Evolutionary conservation across 176 grass and related monocot genomes (phyloP), one percentile per base, ranked within the genome.

Genomic region (Phoenix roebelenii): DNA sequence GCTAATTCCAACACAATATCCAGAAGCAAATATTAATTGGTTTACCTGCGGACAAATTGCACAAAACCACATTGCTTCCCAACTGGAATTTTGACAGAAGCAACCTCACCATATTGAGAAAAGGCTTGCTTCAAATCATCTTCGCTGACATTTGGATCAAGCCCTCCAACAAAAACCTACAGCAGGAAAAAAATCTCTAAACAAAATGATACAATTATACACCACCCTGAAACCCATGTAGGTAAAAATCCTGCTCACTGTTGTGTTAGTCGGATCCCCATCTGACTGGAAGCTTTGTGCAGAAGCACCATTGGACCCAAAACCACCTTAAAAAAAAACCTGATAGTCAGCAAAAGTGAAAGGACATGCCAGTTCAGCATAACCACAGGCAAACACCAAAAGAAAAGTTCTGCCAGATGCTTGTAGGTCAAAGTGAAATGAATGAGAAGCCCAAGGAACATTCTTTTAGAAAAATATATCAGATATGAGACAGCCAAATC

Each of bases 81-180:
- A 65, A 84, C 81, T 57, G 92, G 92, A 60, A 97, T 87, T 77
- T 97, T 97, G 32, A 97, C 92, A 10, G 92, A 91, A 18, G 84
- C 80, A 67, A 97, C 88, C 44, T 88, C 87, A 50, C 92, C 92
- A 51, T 91, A 91, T 50, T 91, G 82, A 50, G 84, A 82, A 60
- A 97, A 97, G 25, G 72, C 74, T 77, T 91, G 78, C 73, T 79
- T 88, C 22, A 97, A 84, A 55, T 91, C 87, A 35, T 91, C 87
- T 80, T 97, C 92, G 63, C 79, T 97, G 50, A 85, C 87, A 74
- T 85, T 90, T 25, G 84, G 78, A 57, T 97, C 92, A 52, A 97
- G 87, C 57, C 92, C 92, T 25, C 92, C 92, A 4, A 97, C 92
- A 97, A 97, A 97, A 76, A 97, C 84, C 92, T 97, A 67, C 15